phyloP scores from a whole-genome alignment of 257 asterid species.

The Solanum ahanhuiri region DNA sequence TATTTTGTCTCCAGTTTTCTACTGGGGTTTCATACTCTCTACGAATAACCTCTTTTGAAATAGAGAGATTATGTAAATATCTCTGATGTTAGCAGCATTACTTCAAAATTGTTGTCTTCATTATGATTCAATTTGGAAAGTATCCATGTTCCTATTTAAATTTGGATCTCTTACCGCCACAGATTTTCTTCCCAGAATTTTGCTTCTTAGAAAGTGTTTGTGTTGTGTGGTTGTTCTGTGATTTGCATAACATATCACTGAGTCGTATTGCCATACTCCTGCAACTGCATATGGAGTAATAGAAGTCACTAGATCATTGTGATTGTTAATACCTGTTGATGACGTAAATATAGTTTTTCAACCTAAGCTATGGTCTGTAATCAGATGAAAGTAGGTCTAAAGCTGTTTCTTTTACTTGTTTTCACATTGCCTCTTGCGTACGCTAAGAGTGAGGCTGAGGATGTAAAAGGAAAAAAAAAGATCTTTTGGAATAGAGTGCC shows the following conservation, averaged over 20 bases:
- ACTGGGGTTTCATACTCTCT: background rate
- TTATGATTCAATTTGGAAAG: background rate
- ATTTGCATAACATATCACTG: background rate
- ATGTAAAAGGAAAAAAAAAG: background rate
- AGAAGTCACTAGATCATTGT: background rate
- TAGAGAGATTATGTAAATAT: background rate
- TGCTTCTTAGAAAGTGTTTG: background rate
- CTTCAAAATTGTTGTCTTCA: background rate
- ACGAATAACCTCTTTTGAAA: background rate
- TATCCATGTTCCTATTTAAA: background rate
- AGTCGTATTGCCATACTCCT: background rate
- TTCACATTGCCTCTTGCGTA: background rate
- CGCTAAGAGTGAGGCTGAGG: background rate
- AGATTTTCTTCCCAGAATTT: background rate
- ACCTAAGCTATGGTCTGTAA: background rate
- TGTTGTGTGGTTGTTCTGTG: background rate
- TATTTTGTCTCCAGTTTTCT: background rate
- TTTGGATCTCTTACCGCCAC: background rate
- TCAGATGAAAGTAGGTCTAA: background rate
- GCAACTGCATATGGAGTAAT: background rate
- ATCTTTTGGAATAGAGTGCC: background rate
- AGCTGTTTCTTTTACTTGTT: background rate
- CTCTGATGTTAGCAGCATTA: background rate
- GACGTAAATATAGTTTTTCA: background rate
- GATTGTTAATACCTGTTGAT: background rate